Evolutionary conservation across 371 early-diverging fungal species (phyloP).

Genomic region (Mortierella sp.): DNA sequence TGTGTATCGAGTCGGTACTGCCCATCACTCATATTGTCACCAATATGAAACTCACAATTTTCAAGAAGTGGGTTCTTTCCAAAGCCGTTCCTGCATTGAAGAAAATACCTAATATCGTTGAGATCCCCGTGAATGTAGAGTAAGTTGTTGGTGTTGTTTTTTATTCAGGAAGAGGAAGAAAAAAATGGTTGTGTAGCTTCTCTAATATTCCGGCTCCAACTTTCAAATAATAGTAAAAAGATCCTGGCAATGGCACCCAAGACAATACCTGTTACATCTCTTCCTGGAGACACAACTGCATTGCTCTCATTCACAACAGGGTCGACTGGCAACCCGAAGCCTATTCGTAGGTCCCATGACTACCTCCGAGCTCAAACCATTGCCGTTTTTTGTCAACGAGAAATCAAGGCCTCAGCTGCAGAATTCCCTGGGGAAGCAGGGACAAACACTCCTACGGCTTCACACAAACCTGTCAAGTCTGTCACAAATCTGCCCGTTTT

Average conservation of each 20-base stretch:
- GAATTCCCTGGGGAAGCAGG: background rate
- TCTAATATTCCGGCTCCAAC: background rate
- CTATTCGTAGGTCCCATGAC: constrained; percentile 51
- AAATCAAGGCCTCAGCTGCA: constrained; percentile 28
- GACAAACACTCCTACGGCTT: background rate
- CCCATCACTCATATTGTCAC: constrained; percentile 54
- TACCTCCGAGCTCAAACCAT: constrained; percentile 54
- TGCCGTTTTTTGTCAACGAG: constrained; percentile 48
- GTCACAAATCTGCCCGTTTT: constrained; percentile 54
- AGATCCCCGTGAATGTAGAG: constrained; percentile 51
- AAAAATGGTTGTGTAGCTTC: background rate
- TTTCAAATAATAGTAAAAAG: constrained; percentile 22
- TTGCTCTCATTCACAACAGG: constrained; percentile 56
- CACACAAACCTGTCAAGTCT: constrained; percentile 42
- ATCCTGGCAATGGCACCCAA: constrained; percentile 30
- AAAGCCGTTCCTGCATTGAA: constrained; percentile 52
- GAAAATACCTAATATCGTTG: constrained; percentile 49
- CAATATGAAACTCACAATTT: constrained; percentile 51
- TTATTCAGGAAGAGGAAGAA: background rate
- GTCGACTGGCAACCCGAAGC: constrained; percentile 56
- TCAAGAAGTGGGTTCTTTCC: constrained; percentile 56
- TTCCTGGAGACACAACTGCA: constrained; percentile 45
- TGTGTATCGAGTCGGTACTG: constrained; percentile 54
- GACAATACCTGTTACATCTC: constrained; percentile 35
- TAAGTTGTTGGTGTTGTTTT: constrained; percentile 17